Conservation (phyloP, 345 rosid species). For the thale cress (Arabidopsis thaliana) region DNA sequence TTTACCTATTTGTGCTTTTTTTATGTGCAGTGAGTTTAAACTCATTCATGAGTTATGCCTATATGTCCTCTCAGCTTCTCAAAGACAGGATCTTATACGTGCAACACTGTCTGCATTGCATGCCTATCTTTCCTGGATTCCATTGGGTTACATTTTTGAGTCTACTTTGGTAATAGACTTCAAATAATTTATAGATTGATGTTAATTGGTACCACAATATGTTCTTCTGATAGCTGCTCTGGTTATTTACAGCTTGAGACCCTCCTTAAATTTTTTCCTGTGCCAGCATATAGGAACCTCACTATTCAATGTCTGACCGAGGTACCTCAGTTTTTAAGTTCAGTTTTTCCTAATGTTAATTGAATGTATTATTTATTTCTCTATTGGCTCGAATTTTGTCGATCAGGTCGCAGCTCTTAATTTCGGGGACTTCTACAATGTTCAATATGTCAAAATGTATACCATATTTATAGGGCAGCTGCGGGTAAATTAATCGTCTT, state of each 20-base stretch:
- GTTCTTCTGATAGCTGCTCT: constrained; percentile 36
- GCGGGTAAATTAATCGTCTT: constrained; percentile 57
- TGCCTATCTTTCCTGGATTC: constrained; percentile 99
- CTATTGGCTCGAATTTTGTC: constrained; percentile 26
- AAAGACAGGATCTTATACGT: constrained; percentile 91
- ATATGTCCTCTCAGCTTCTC: constrained; percentile 94
- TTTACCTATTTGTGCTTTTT: constrained; percentile 34
- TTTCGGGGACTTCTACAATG: constrained; percentile 85
- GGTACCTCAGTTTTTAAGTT: constrained; percentile 50
- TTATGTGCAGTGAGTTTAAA: constrained; percentile 85
- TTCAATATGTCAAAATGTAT: constrained; percentile 84
- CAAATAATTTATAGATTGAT: constrained; percentile 24
- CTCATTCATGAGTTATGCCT: constrained; percentile 98
- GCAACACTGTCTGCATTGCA: constrained; percentile 95
- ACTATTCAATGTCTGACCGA: constrained; percentile 96
- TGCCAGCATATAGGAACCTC: constrained; percentile 86
- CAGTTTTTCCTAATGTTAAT: constrained; percentile 14
- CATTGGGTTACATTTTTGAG: constrained; percentile 98
- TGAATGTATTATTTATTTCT: constrained; percentile 12
- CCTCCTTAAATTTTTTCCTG: constrained; percentile 82
- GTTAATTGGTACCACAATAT: constrained; percentile 30
- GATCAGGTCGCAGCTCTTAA: constrained; percentile 88
- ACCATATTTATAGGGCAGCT: constrained; percentile 80
- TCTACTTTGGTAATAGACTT: constrained; percentile 78
- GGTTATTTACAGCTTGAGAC: constrained; percentile 79